Percentiles rank a stretch among this genome's conserved stretches.
phyloP scores from a whole-genome alignment of 495 filamentous ascomycete genomes.

The Platismatia glauca region DNA sequence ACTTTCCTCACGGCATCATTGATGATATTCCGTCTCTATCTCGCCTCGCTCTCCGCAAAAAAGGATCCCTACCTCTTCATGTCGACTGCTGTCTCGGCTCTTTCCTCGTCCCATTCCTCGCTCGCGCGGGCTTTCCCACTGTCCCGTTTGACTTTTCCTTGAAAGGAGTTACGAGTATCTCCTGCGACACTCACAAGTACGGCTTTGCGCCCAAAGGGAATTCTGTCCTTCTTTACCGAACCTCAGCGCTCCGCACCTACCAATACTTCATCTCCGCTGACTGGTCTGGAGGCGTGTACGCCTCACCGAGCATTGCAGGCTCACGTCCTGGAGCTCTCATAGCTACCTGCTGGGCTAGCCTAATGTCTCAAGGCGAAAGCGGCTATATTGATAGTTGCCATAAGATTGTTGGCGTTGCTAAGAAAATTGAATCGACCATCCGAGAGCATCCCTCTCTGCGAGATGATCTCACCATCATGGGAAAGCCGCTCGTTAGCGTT shows the following conservation, averaged over 20 bases:
- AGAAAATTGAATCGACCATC: slow-evolving; percentile 74
- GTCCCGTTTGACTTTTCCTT: slow-evolving; percentile 88
- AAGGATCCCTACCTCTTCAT: slow-evolving; percentile 63
- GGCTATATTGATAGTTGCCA: slow-evolving; percentile 82
- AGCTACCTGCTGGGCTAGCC: slow-evolving; percentile 82
- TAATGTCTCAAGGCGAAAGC: slow-evolving; percentile 81
- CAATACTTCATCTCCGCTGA: slow-evolving; percentile 95
- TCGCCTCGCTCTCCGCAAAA: slow-evolving; percentile 66
- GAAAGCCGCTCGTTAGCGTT: slow-evolving; percentile 79
- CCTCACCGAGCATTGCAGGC: slow-evolving; percentile 80
- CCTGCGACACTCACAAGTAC: slow-evolving; percentile 97
- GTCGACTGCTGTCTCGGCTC: slow-evolving; percentile 97
- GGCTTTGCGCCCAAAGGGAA: slow-evolving; percentile 98
- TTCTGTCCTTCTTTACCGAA: slow-evolving; percentile 84
- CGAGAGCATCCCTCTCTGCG: slow-evolving; percentile 53
- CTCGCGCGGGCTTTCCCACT: slow-evolving; percentile 72
- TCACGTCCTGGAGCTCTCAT: slow-evolving; percentile 90
- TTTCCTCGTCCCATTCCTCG: slow-evolving; percentile 86
- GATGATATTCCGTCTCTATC: slow-evolving; percentile 87
- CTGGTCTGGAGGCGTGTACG: slow-evolving; percentile 95
- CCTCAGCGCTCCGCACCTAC: slow-evolving; percentile 61
- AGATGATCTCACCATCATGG: slow-evolving; percentile 68
- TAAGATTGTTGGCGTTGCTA: slow-evolving; percentile 77
- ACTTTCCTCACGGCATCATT: slow-evolving; percentile 96
- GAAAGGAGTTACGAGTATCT: slow-evolving; percentile 88